Conservation (phyloP, 164 flowering plant species). For the Sedum album region DNA sequence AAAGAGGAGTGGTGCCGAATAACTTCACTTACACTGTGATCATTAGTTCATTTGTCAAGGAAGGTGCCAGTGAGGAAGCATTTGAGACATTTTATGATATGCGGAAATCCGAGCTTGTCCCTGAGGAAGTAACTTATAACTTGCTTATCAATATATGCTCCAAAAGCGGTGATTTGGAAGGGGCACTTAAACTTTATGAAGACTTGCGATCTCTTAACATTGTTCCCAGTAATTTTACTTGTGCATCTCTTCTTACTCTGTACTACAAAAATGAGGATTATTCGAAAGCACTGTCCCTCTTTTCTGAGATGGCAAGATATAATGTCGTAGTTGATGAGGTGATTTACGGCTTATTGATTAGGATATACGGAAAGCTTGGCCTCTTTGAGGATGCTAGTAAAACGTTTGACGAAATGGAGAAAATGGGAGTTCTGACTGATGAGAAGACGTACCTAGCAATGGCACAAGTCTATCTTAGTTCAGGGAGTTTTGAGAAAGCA, state of each 20-base stretch:
- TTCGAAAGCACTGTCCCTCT: constrained; percentile 72
- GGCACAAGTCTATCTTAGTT: constrained; percentile 76
- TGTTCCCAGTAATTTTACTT: constrained; percentile 72
- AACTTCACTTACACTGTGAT: constrained; percentile 62
- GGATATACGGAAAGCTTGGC: constrained; percentile 93
- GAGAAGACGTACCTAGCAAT: constrained; percentile 81
- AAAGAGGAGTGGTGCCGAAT: constrained; percentile 43
- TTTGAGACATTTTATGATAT: constrained; percentile 53
- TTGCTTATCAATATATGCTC: constrained; percentile 49
- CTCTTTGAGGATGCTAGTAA: constrained; percentile 71
- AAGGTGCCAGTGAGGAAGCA: constrained; percentile 53
- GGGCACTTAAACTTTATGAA: constrained; percentile 53
- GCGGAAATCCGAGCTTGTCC: constrained; percentile 52
- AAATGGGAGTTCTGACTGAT: constrained; percentile 51
- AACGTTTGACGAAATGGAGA: constrained; percentile 58
- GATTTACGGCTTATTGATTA: constrained; percentile 75
- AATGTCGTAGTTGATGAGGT: constrained; percentile 75
- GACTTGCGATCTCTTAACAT: constrained; percentile 64
- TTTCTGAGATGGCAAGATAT: constrained; percentile 60
- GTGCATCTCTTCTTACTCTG: constrained; percentile 75
- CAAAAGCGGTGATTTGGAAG: constrained; percentile 35
- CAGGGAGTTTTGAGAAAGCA: constrained; percentile 55
- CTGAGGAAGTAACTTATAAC: constrained; percentile 84
- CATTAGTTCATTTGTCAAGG: constrained; percentile 60
- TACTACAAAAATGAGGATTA: constrained; percentile 64